These are phyloP conservation scores for Sphagnum magellanicum DNA, from an alignment of 228 moss, liverwort and hornwort species.

Conservation along the genomic window DNA sequence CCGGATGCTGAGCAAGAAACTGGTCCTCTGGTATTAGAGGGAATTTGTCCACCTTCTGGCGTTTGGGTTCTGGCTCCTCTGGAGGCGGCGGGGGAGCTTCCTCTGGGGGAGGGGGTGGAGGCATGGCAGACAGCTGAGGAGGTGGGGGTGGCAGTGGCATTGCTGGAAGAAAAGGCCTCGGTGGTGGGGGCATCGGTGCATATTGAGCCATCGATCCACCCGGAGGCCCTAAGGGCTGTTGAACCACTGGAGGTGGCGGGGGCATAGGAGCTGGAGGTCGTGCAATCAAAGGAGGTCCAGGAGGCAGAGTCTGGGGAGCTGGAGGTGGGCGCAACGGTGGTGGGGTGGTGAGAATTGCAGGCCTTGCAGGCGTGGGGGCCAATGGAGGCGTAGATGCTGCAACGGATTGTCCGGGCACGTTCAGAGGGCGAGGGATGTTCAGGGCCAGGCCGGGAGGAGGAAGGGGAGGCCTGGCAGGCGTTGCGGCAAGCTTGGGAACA, in stretches of 20 bases:
- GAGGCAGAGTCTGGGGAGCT: constrained; percentile 53
- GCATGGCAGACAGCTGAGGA: constrained; percentile 72
- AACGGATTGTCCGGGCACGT: constrained; percentile 45
- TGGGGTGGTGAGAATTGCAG: constrained; percentile 63
- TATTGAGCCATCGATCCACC: constrained; percentile 53
- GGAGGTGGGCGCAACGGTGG: constrained; percentile 54
- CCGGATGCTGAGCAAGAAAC: constrained; percentile 98
- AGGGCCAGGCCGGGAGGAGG: constrained; percentile 91
- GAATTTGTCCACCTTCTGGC: constrained; percentile 86
- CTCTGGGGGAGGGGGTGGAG: constrained; percentile 91
- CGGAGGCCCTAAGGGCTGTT: constrained; percentile 53
- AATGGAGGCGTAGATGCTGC: constrained; percentile 28
- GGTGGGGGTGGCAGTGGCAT: constrained; percentile 70
- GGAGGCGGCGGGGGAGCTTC: constrained; percentile 96
- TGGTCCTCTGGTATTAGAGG: constrained; percentile 86
- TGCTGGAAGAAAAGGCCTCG: constrained; percentile 58
- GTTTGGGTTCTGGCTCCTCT: constrained; percentile 97
- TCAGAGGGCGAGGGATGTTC: constrained; percentile 84
- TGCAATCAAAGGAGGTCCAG: constrained; percentile 49
- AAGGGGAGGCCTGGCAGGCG: constrained; percentile 85
- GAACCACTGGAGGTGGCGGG: constrained; percentile 26
- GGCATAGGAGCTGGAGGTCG: constrained; percentile 55
- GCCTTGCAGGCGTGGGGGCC: constrained; percentile 51
- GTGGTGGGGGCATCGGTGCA: constrained; percentile 59
- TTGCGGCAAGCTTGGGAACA: constrained; percentile 88